Evolutionary conservation across 208 protist species (phyloP), one percentile per base, ranked within the genome.

Genomic region (Acanthamoeba rhysodes): DNA sequence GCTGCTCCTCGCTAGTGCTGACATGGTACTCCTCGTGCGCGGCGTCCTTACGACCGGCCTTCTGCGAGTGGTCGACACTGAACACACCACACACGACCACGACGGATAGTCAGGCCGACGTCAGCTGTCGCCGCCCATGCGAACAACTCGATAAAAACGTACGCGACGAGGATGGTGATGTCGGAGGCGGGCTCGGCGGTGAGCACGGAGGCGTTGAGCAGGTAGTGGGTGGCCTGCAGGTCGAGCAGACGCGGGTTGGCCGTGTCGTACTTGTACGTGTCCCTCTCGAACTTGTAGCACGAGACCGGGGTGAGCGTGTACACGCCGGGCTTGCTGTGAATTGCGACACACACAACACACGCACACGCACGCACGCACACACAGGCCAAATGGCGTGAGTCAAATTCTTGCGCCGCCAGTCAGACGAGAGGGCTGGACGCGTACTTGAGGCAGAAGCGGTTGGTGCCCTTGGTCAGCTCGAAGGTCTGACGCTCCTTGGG

Each of bases 261-360:
- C 14, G 90, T 82, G 50, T 94, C 90, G 55, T 94, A 94, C 18
- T 76, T 94, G 90, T 94, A 94, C 9, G 50, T 57, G 27, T 94
- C 34, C 48, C 70, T 29, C 72, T 94, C 90, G 27, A 94, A 94
- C 68, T 82, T 53, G 70, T 82, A 94, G 50, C 90, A 94, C 37
- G 90, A 94, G 34, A 45, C 50, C n/a, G 90, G 90, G 29, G 64
- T 32, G n/a, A 94, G 55, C n/a, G 62, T 94, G 48, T 94, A 94
- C 12, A 82, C 34, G n/a, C 90, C 90, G 14, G 90, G 68, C 70
- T 94, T 72, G 24, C 85, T 76, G 55, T 32, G 37, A 10, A 0
- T 18, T 7, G 9, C 66, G 0, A 74, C 57, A 27, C 24, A n/a
- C 16, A 27, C 29, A 72, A 27, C 29, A 72, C 84, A 2, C 37